Evolutionary conservation across 2,329 filamentous ascomycete genomes (phyloP).

Genomic region (Amphichorda felina): DNA sequence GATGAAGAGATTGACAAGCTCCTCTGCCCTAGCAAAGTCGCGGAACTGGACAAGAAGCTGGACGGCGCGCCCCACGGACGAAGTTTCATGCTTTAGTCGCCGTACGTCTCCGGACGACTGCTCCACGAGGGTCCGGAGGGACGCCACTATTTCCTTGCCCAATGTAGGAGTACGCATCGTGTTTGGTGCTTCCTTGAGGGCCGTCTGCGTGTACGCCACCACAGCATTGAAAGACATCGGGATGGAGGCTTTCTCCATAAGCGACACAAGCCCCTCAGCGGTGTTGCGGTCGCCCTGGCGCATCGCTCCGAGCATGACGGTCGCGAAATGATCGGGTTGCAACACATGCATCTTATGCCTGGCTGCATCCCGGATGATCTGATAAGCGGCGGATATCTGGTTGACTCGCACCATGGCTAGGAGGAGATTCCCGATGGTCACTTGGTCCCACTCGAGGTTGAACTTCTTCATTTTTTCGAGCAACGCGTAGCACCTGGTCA

Average conservation of each 20-base stretch:
- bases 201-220: constrained; percentile 14
- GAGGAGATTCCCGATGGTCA: constrained; percentile 38
- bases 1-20: constrained; percentile 44
- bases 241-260: constrained; percentile 30
- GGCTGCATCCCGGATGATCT: constrained; percentile 31
- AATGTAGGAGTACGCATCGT: constrained; percentile 11
- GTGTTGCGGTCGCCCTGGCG: constrained; percentile 29
- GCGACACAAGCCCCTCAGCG: constrained; percentile 25
- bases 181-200: constrained; percentile 1
- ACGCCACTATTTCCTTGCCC: constrained; percentile 15
- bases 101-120: constrained; percentile 4
- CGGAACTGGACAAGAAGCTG: constrained; percentile 20
- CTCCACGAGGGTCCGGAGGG: constrained; percentile 11
- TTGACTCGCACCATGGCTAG: constrained; percentile 34
- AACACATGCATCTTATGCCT: constrained; percentile 32
- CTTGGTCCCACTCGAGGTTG: constrained; percentile 32
- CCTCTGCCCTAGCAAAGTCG: constrained; percentile 40
- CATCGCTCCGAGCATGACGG: constrained; percentile 40
- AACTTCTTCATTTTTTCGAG: constrained; percentile 35
- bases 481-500: constrained; percentile 34
- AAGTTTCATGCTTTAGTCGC: constrained; percentile 14
- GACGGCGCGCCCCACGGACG: constrained; percentile 18
- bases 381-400: constrained; percentile 36
- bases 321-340: constrained; percentile 34
- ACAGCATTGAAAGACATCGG: constrained; percentile 29